phyloP scores from a whole-genome alignment of 1,284 basidiomycete species.

The Afroboletus lepidellus region DNA sequence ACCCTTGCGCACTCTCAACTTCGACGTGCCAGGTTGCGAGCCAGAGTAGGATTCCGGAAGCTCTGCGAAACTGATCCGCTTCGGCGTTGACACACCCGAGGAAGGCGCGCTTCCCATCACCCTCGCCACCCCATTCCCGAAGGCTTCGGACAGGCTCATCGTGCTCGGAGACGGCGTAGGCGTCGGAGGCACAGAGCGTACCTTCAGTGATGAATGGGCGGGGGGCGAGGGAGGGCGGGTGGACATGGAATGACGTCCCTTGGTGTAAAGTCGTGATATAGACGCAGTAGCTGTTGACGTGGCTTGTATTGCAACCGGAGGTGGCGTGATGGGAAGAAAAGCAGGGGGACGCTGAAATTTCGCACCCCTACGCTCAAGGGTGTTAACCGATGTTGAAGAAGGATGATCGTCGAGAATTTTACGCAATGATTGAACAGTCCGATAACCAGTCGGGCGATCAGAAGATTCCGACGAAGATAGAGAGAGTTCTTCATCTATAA shows the following conservation, averaged over 20 bases:
- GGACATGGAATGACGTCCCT: conserved; percentile 58
- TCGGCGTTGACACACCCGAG: conserved; percentile 56
- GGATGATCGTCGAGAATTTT: conserved; percentile 66
- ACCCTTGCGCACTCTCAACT: conserved; percentile 27
- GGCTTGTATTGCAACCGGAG: conserved; percentile 48
- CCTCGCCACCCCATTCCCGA: conserved; percentile 32
- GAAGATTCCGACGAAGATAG: conserved; percentile 45
- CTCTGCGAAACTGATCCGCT: conserved; percentile 72
- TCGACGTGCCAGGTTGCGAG: conserved; percentile 25
- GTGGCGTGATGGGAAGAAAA: conserved; percentile 44
- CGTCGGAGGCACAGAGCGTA: conserved; percentile 30
- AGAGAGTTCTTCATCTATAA: conserved; percentile 55
- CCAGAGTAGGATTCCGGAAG: conserved; percentile 59
- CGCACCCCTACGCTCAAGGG: conserved; percentile 13
- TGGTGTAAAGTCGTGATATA: conserved; percentile 71
- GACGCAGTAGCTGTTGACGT: conserved; percentile 73
- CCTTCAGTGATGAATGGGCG: conserved; percentile 52
- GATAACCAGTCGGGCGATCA: conserved; percentile 49
- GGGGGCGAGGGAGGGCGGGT: conserved; percentile 55
- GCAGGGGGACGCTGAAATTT: conserved; percentile 18
- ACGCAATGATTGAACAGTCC: conserved; percentile 62
- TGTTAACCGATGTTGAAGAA: conserved; percentile 24
- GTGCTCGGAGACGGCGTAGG: conserved; percentile 33
- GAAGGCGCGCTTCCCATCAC: conserved; percentile 25
- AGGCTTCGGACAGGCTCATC: conserved; percentile 33